Evolutionary conservation across 805 yeast species (phyloP).

Genomic region (Sungouiella thailandica): DNA sequence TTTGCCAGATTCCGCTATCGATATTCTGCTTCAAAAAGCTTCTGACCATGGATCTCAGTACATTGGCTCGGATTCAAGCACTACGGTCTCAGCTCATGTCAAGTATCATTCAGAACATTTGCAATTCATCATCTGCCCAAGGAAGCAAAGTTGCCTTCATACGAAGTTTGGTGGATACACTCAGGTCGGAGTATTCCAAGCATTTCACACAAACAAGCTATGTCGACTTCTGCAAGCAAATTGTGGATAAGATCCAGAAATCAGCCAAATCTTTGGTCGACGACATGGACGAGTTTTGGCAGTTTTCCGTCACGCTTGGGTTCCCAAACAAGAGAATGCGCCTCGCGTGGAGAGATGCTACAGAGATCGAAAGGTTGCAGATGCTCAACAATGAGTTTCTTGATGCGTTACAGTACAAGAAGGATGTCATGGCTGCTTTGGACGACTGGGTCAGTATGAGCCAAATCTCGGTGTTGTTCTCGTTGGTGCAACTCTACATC

Average conservation of each 20-base stretch:
- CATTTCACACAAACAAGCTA: constrained; percentile 19
- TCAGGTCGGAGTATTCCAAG: constrained; percentile 25
- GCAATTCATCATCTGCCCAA: constrained; percentile 5
- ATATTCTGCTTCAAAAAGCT: constrained; percentile 19
- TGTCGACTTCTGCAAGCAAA: constrained; percentile 26
- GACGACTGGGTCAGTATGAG: constrained; percentile 19
- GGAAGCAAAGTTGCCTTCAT: background rate
- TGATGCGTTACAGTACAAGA: constrained; percentile 16
- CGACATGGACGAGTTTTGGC: constrained; percentile 14
- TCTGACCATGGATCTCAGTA: constrained; percentile 21
- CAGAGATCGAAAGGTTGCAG: constrained; percentile 20
- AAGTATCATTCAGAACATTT: constrained; percentile 17
- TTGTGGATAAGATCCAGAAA: constrained; percentile 21
- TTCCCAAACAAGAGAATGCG: constrained; percentile 20
- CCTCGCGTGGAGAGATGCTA: constrained; percentile 18
- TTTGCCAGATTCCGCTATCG: constrained; percentile 14
- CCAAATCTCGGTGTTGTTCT: constrained; percentile 20
- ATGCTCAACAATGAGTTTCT: constrained; percentile 24
- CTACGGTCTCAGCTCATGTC: constrained; percentile 17
- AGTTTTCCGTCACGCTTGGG: constrained; percentile 23
- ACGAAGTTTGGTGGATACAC: constrained; percentile 12
- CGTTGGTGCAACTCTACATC: constrained; percentile 26
- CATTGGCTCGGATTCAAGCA: constrained; percentile 17
- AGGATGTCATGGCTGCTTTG: constrained; percentile 16
- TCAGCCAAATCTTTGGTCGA: constrained; percentile 9